phyloP scores from a whole-genome alignment of 1,139 yeast genomes.

The Candida sojae region DNA sequence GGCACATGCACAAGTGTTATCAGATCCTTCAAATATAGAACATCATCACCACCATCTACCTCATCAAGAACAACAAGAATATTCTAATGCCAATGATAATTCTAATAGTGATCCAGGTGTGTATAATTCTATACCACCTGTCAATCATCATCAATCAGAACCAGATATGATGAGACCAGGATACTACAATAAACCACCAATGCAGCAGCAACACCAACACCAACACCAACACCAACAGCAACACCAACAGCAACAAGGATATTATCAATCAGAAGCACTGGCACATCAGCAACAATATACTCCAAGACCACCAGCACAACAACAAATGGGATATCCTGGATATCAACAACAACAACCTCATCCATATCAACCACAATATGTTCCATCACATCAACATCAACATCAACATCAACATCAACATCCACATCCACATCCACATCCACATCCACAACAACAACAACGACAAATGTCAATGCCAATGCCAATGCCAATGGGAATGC shows the following conservation, averaged over 20 bases:
- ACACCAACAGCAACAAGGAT: slow-evolving; percentile 1
- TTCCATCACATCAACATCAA: slow-evolving; percentile 8
- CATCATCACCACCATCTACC: background rate
- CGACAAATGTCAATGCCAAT: background rate
- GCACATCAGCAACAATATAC: slow-evolving; percentile 4
- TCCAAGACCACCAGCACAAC: slow-evolving; percentile 3
- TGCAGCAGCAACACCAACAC: background rate
- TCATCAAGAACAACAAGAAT: no score
- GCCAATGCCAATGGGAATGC: background rate
- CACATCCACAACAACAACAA: slow-evolving; percentile 3
- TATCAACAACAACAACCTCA: background rate
- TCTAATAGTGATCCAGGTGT: background rate
- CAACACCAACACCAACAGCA: background rate
- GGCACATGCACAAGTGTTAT: slow-evolving; percentile 2
- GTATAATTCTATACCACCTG: background rate
- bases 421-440: slow-evolving; percentile 2
- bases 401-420: background rate
- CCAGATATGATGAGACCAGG: background rate
- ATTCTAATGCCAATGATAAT: no score
- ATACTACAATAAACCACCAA: background rate
- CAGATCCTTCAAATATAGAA: background rate
- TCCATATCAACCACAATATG: background rate
- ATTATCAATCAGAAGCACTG: background rate
- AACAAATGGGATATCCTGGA: slow-evolving; percentile 2
- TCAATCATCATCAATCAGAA: background rate